Evolutionary conservation across 495 filamentous ascomycete genomes (phyloP).

Genomic region (Neurospora sp.): DNA sequence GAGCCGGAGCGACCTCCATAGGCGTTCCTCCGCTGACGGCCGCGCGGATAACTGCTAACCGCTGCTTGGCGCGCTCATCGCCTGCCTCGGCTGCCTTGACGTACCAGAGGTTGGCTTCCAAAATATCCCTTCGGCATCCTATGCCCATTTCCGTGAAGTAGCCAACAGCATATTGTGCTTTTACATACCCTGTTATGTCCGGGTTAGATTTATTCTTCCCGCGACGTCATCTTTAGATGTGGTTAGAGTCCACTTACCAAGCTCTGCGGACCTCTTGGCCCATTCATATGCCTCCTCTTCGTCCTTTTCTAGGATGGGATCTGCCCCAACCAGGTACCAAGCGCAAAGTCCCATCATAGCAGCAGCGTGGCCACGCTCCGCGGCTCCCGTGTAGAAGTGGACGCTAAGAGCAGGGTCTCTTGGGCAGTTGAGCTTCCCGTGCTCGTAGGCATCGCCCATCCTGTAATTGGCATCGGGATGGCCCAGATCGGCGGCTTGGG

Average conservation of each 20-base stretch:
- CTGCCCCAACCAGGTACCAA: constrained; percentile 95
- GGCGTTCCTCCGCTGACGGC: constrained; percentile 67
- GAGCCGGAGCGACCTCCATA: constrained; percentile 39
- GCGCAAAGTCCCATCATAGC: constrained; percentile 99
- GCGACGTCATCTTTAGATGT: not conserved
- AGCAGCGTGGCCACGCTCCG: constrained; percentile 67
- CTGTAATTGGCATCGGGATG: constrained; percentile 74
- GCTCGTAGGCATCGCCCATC: constrained; percentile 95
- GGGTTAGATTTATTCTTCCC: not conserved
- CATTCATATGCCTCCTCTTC: constrained; percentile 96
- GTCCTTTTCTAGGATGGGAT: constrained; percentile 86
- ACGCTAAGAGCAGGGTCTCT: constrained; percentile 87
- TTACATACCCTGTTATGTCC: constrained; percentile 56
- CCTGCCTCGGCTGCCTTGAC: constrained; percentile 90
- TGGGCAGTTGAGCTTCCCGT: constrained; percentile 78
- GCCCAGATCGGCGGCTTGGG: constrained; percentile 85
- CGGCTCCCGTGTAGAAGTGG: constrained; percentile 92
- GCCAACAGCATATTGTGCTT: constrained; percentile 89
- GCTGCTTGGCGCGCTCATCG: constrained; percentile 76
- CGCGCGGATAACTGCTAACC: constrained; percentile 74
- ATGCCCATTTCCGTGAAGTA: constrained; percentile 99
- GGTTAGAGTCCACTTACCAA: constrained; percentile 47
- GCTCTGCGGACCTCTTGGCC: constrained; percentile 76
- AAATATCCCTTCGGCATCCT: constrained; percentile 80
- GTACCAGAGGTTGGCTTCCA: constrained; percentile 98